Percentiles rank a stretch among this genome's conserved stretches.
These are phyloP conservation scores for Fusarium dimerum DNA, from an alignment of 2,329 filamentous ascomycete genomes.

Conservation along the genomic window DNA sequence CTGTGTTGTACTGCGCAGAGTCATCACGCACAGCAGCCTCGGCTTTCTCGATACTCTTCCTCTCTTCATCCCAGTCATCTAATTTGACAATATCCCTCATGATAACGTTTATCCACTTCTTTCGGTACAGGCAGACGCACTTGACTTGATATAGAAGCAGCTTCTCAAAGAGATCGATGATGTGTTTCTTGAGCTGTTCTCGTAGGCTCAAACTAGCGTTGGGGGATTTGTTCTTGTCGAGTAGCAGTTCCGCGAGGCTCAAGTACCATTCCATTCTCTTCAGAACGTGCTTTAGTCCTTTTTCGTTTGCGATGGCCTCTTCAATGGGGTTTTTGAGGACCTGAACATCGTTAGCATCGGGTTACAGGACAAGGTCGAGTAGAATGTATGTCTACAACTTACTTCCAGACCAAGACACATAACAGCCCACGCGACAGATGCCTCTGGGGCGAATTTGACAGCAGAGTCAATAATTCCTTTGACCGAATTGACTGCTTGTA, in stretches of 20 bases:
- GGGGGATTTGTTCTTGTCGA: conserved; percentile 21
- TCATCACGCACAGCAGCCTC: not conserved
- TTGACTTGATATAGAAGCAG: conserved; percentile 4
- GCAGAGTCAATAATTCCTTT: conserved; percentile 13
- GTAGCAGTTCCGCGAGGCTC: conserved; percentile 31
- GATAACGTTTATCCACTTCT: not conserved
- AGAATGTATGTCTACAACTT: not conserved
- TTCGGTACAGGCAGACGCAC: conserved; percentile 1
- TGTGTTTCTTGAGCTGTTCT: not conserved
- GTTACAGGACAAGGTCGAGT: too few species aligned
- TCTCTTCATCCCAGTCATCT: not conserved
- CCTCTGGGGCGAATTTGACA: conserved; percentile 33
- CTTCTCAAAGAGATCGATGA: conserved; percentile 4
- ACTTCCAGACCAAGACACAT: conserved; percentile 38
- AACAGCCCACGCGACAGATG: conserved; percentile 38
- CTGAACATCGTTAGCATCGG: not conserved
- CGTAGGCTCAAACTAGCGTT: conserved; percentile 3
- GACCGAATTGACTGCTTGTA: not conserved
- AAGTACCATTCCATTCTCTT: conserved; percentile 42
- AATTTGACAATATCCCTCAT: not conserved
- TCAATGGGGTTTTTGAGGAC: not conserved
- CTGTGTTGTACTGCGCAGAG: not conserved
- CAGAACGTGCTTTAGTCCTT: conserved; percentile 37
- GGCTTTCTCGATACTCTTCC: not conserved
- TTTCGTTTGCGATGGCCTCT: conserved; percentile 21